Percentiles rank a stretch among this genome's conserved stretches.
Conservation (phyloP, 129 eudicot species). For the Chrysanthemum makinoi region DNA sequence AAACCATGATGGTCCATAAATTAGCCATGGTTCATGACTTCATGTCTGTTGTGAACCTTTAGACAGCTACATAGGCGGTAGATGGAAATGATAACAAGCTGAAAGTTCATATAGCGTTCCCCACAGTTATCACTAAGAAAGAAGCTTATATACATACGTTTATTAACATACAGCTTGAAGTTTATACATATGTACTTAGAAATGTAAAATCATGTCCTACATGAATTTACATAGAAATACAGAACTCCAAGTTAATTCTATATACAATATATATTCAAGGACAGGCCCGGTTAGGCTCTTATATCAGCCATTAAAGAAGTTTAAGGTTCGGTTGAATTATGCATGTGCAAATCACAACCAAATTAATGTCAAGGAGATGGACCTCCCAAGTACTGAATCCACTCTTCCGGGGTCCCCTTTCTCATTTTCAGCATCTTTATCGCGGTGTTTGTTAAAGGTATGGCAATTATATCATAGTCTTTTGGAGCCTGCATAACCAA, state of each 20-base stretch:
- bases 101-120: no score
- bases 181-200: conserved; percentile 29
- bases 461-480: conserved; percentile 79
- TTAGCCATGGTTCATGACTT: no score
- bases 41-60: no score
- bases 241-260: conserved; percentile 9
- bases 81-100: no score
- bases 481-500: conserved; percentile 69
- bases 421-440: conserved; percentile 58
- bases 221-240: conserved; percentile 24
- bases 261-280: conserved; percentile 19
- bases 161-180: conserved; percentile 24
- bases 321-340: conserved; percentile 13
- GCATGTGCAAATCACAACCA: conserved; percentile 27
- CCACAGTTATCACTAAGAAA: not conserved
- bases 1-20: no score
- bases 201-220: conserved; percentile 6
- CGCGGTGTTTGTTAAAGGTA: conserved; percentile 68
- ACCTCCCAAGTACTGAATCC: conserved; percentile 75
- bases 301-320: not conserved
- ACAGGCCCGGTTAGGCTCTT: not conserved
- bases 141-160: conserved; percentile 14
- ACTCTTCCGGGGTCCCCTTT: conserved; percentile 83
- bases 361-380: conserved; percentile 40
- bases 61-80: no score